phyloP scores from a whole-genome alignment of 495 filamentous ascomycete genomes.

The Letharia lupina region DNA sequence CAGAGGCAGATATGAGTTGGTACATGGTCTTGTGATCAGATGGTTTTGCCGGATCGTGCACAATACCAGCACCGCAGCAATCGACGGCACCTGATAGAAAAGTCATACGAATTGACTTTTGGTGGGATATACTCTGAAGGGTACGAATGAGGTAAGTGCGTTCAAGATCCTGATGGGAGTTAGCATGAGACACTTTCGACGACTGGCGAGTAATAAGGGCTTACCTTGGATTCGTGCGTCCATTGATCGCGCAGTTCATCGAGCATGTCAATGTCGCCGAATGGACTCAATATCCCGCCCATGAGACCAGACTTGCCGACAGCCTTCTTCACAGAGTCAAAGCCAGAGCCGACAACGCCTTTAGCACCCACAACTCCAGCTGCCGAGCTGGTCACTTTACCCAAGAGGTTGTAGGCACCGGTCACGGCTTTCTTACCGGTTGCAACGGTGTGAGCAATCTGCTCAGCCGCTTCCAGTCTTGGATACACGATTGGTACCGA shows the following conservation, averaged over 20 bases:
- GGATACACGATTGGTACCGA: conserved; percentile 88
- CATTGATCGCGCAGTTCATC: conserved; percentile 94
- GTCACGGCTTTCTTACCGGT: conserved; percentile 95
- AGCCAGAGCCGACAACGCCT: conserved; percentile 80
- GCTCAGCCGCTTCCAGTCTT: conserved; percentile 81
- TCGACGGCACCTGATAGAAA: conserved; percentile 91
- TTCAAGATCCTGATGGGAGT: conserved; percentile 62
- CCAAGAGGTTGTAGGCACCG: conserved; percentile 86
- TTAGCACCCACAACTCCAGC: conserved; percentile 93
- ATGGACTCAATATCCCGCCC: conserved; percentile 88
- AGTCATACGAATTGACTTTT: conserved; percentile 91
- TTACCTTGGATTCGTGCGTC: conserved; percentile 91
- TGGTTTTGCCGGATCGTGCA: conserved; percentile 88
- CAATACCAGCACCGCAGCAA: conserved; percentile 81
- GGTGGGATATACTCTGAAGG: conserved; percentile 85
- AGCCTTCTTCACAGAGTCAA: conserved; percentile 88
- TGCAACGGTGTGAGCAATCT: conserved; percentile 78
- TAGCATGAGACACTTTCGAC: neutral
- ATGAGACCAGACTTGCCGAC: conserved; percentile 92
- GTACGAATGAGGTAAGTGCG: conserved; percentile 94
- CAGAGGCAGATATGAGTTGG: conserved; percentile 83
- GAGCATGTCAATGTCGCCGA: conserved; percentile 91
- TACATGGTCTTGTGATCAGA: conserved; percentile 98
- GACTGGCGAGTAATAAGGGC: conserved; percentile 12
- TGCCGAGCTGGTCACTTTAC: conserved; percentile 87